phyloP scores from a whole-genome alignment of 2,329 filamentous ascomycete genomes.

The Claviceps humidiphila region DNA sequence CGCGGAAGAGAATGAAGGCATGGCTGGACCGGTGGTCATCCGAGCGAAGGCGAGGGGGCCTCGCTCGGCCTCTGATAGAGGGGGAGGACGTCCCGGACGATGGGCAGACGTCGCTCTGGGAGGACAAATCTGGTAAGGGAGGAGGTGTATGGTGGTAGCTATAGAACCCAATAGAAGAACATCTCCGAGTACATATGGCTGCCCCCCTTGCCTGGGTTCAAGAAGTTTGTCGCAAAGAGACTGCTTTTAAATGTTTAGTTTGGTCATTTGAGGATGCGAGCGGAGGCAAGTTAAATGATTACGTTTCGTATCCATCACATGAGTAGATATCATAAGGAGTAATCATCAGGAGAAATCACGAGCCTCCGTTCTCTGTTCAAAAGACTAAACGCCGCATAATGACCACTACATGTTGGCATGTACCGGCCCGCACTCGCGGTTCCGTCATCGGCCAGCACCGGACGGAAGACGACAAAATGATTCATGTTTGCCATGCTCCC shows the following conservation, averaged over 20 bases:
- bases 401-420: neutral
- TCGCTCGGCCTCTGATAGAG: conserved; percentile 31
- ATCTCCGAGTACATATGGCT: too few species aligned
- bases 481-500: too few species aligned
- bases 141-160: conserved; percentile 26
- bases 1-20: conserved; percentile 45
- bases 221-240: too few species aligned
- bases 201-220: too few species aligned
- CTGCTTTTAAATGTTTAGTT: too few species aligned
- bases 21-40: conserved; percentile 52
- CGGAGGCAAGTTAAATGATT: too few species aligned
- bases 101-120: conserved; percentile 20
- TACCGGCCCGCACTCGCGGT: neutral
- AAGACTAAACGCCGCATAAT: conserved; percentile 1
- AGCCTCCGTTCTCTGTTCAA: neutral
- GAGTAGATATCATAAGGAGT: too few species aligned
- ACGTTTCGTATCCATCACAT: too few species aligned
- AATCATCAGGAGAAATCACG: neutral
- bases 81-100: conserved; percentile 22
- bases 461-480: neutral
- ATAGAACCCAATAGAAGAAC: neutral
- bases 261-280: too few species aligned
- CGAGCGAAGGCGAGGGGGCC: conserved; percentile 43
- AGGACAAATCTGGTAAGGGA: conserved; percentile 24
- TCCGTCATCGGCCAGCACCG: neutral